Evolutionary conservation across 2,329 filamentous ascomycete genomes (phyloP).

Genomic region (Chaetomiaceae sp.): DNA sequence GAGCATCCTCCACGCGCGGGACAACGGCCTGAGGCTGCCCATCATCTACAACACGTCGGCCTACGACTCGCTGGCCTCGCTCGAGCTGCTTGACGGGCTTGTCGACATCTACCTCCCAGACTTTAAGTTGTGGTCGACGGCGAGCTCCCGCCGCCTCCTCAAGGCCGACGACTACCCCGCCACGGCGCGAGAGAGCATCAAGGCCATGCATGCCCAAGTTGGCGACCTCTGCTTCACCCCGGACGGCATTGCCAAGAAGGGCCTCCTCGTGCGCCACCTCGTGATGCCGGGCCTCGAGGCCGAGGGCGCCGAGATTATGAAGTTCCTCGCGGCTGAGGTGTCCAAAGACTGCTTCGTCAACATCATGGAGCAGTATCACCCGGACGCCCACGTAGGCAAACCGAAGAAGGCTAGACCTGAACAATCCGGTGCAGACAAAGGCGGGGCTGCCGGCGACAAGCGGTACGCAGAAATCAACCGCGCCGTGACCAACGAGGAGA

Average conservation of each 20-base stretch:
- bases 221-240: slow-evolving; percentile 77
- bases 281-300: slow-evolving; percentile 79
- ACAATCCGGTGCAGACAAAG: slow-evolving; percentile 27
- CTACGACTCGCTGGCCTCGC: slow-evolving; percentile 70
- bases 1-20: slow-evolving; percentile 67
- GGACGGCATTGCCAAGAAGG: slow-evolving; percentile 76
- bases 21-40: slow-evolving; percentile 65
- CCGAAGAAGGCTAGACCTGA: slow-evolving; percentile 38
- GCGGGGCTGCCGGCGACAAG: slow-evolving; percentile 40
- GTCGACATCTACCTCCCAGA: slow-evolving; percentile 86
- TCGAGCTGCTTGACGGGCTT: slow-evolving; percentile 70
- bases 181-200: slow-evolving; percentile 71
- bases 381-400: slow-evolving; percentile 77
- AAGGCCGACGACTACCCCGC: slow-evolving; percentile 74
- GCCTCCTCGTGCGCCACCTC: slow-evolving; percentile 71
- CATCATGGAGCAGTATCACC: slow-evolving; percentile 86
- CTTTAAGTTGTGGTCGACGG: slow-evolving; percentile 74
- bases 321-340: slow-evolving; percentile 68
- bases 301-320: slow-evolving; percentile 70
- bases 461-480: slow-evolving; percentile 77
- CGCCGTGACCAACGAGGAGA: slow-evolving; percentile 59
- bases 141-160: slow-evolving; percentile 64
- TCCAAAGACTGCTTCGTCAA: slow-evolving; percentile 75
- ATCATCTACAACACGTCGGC: slow-evolving; percentile 83
- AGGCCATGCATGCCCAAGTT: slow-evolving; percentile 75